These are phyloP conservation scores for Penicillium simplicissimum DNA, from an alignment of 495 filamentous ascomycete genomes.

Conservation along the genomic window DNA sequence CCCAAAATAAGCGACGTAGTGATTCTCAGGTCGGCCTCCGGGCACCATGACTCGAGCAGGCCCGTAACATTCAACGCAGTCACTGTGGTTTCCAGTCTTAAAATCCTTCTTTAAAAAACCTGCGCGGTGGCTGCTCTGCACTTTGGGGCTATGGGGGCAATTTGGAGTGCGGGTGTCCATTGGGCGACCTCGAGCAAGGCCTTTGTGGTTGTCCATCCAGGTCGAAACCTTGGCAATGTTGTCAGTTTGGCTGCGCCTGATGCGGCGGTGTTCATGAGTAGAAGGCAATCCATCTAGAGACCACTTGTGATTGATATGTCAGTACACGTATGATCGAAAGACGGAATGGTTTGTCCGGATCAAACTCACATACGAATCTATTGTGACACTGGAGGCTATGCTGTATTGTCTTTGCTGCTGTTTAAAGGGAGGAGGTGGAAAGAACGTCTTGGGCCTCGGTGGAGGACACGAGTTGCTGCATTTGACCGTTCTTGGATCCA, in stretches of 20 bases:
- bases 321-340: background rate
- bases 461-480: background rate
- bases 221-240: background rate
- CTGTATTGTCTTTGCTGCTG: background rate
- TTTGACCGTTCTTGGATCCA: background rate
- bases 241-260: background rate
- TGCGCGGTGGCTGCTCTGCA: background rate
- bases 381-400: background rate
- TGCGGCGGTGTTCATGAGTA: background rate
- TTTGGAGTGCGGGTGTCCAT: background rate
- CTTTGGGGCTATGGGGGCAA: no score
- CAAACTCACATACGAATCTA: background rate
- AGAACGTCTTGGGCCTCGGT: background rate
- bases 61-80: background rate
- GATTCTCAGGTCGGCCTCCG: background rate
- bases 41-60: background rate
- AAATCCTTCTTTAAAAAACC: background rate
- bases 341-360: background rate
- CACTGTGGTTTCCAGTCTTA: background rate
- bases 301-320: background rate
- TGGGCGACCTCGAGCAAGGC: background rate
- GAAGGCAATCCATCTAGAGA: background rate
- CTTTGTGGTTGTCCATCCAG: background rate
- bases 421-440: background rate
- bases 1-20: background rate